A percentile compares a stretch with the other conserved stretches of the same genome.
phyloP scores from a whole-genome alignment of 192 early-diverging fungal species.

The Coemansia nantahalensis region DNA sequence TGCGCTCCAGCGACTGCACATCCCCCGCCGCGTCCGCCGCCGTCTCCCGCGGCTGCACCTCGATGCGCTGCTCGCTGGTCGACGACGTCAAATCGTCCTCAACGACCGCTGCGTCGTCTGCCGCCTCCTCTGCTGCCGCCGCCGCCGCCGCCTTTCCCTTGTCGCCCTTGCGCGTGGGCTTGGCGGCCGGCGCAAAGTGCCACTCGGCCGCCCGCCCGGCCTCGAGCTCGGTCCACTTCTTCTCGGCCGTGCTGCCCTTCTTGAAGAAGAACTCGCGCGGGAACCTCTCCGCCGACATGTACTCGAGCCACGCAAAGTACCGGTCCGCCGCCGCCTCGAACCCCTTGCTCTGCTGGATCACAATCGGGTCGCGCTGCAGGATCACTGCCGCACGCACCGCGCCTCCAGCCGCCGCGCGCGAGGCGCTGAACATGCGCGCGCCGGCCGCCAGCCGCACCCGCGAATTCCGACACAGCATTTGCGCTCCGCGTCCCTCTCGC shows the following conservation, averaged over 20 bases:
- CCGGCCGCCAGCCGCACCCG: background rate
- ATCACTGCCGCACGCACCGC: constrained; percentile 32
- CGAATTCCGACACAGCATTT: constrained; percentile 13
- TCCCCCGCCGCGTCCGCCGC: constrained; percentile 66
- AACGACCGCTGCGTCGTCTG: too few species aligned
- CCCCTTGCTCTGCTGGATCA: constrained; percentile 22
- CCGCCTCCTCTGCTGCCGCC: background rate
- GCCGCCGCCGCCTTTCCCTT: constrained; percentile 6
- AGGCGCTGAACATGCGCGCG: constrained; percentile 30
- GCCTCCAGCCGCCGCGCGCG: background rate
- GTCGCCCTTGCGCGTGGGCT: constrained; percentile 16
- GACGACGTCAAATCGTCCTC: too few species aligned
- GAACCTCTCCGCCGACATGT: constrained; percentile 41
- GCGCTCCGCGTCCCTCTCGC: background rate
- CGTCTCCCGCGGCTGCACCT: constrained; percentile 57
- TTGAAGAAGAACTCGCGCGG: constrained; percentile 53
- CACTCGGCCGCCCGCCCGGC: constrained; percentile 26
- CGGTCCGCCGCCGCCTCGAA: constrained; percentile 37
- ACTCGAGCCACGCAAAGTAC: constrained; percentile 49
- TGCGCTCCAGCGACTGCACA: constrained; percentile 71
- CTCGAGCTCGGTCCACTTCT: constrained; percentile 39
- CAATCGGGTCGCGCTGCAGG: constrained; percentile 50
- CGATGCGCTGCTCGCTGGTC: constrained; percentile 51
- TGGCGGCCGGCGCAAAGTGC: constrained; percentile 33
- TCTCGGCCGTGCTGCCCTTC: constrained; percentile 44